Conservation (phyloP, 805 yeast species). For the Hanseniaspora lindneri region DNA sequence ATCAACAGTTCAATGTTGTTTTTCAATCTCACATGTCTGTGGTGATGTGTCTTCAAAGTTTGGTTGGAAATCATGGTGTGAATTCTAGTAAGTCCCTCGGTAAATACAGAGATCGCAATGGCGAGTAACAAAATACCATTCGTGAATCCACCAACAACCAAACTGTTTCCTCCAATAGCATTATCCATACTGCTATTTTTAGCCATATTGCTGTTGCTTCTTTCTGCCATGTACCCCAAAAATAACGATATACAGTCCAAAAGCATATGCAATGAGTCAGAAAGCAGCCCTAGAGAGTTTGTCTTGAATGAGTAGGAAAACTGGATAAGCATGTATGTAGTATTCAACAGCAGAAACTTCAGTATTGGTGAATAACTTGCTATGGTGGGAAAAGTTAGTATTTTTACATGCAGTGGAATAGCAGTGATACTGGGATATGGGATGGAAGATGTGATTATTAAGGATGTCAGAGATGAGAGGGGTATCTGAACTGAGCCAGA, state of each 20-base stretch:
- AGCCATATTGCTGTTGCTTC: conserved; percentile 36
- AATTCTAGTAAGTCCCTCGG: conserved; percentile 76
- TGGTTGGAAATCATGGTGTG: conserved; percentile 22
- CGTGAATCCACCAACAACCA: conserved; percentile 71
- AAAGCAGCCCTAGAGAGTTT: conserved; percentile 76
- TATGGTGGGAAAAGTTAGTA: conserved; percentile 12
- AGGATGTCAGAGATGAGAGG: conserved; percentile 7
- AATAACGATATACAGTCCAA: conserved; percentile 85
- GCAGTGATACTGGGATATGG: conserved; percentile 8
- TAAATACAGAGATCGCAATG: conserved; percentile 74
- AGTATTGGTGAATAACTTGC: conserved; percentile 45
- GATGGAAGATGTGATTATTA: conserved; percentile 9
- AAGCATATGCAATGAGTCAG: conserved; percentile 94
- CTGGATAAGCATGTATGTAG: conserved; percentile 90
- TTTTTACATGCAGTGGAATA: conserved; percentile 13
- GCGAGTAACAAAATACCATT: conserved; percentile 83
- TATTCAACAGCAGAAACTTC: conserved; percentile 70
- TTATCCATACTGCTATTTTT: conserved; percentile 74
- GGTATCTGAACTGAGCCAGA: not conserved
- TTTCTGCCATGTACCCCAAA: conserved; percentile 79
- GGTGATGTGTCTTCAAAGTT: conserved; percentile 1
- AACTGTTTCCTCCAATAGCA: conserved; percentile 60
- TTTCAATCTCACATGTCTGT: conserved; percentile 60
- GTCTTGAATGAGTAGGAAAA: conserved; percentile 83
- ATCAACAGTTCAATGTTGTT: conserved; percentile 73